These are phyloP conservation scores for Selaginella moellendorffii DNA, from an alignment of 75 land plant species.

Conservation along the genomic window DNA sequence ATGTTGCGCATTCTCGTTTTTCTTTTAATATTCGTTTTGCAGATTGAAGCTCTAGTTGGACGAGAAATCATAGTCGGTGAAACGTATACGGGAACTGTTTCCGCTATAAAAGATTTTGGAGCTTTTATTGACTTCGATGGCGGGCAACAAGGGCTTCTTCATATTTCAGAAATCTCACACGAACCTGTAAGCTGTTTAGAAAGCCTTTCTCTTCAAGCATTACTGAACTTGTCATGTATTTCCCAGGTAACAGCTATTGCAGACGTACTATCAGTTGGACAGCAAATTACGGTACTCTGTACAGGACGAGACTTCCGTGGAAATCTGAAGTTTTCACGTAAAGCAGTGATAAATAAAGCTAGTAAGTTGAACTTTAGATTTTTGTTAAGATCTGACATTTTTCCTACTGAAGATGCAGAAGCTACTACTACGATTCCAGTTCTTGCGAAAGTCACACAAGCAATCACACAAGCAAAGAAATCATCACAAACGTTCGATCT, in stretches of 20 bases:
- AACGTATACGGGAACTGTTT: constrained; percentile 52
- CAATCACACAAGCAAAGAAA: neutral
- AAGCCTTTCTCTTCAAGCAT: neutral
- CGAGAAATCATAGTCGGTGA: constrained; percentile 80
- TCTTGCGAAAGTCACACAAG: neutral
- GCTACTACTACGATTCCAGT: neutral
- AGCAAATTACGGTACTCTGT: constrained; percentile 56
- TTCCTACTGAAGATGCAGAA: too few relatives aligned
- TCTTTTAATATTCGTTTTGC: constrained; percentile 3
- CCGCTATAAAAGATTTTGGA: constrained; percentile 80
- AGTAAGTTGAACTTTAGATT: too few relatives aligned
- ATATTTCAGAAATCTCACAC: constrained; percentile 88
- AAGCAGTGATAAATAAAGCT: constrained; percentile 29
- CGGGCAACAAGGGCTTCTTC: constrained; percentile 84
- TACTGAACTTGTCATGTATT: neutral
- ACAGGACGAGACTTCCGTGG: constrained; percentile 84
- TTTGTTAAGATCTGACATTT: too few relatives aligned
- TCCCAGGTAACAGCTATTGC: constrained; percentile 57
- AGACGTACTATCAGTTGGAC: constrained; percentile 71
- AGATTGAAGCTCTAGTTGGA: constrained; percentile 61
- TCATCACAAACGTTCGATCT: neutral
- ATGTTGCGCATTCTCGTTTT: neutral
- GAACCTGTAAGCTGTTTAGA: constrained; percentile 29
- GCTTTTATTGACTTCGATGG: constrained; percentile 92
- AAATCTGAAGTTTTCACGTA: constrained; percentile 67